These are phyloP conservation scores for Hericium coralloides DNA, from an alignment of 768 basidiomycete species.

Conservation along the genomic window DNA sequence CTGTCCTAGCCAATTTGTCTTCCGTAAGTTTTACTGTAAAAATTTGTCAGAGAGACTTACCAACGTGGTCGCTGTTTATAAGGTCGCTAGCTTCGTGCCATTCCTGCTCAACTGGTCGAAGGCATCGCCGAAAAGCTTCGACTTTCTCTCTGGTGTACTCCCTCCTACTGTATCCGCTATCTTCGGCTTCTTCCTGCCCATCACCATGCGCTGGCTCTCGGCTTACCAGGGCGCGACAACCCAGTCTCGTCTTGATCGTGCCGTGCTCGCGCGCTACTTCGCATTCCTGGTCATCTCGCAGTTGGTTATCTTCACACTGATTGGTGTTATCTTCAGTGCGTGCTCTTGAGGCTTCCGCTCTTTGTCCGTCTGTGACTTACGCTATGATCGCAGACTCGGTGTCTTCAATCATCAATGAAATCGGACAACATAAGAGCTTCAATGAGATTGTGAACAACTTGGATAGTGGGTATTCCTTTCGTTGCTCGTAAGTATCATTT, in stretches of 20 bases:
- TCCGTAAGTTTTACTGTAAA: slow-evolving; percentile 37
- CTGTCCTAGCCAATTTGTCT: slow-evolving; percentile 84
- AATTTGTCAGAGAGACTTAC: background rate
- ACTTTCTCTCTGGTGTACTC: slow-evolving; percentile 84
- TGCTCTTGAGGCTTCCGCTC: slow-evolving; percentile 5
- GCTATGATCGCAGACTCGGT: slow-evolving; percentile 20
- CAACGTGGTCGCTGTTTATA: slow-evolving; percentile 8
- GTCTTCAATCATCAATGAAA: slow-evolving; percentile 36
- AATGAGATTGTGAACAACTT: slow-evolving; percentile 36
- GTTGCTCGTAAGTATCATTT: background rate
- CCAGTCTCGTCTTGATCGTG: slow-evolving; percentile 76
- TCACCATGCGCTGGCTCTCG: slow-evolving; percentile 80
- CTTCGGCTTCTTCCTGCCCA: slow-evolving; percentile 87
- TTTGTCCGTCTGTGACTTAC: too few species aligned
- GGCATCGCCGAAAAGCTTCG: slow-evolving; percentile 58
- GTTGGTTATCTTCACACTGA: slow-evolving; percentile 86
- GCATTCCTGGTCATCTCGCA: slow-evolving; percentile 92
- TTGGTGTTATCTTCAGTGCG: slow-evolving; percentile 83
- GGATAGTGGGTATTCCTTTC: slow-evolving; percentile 23
- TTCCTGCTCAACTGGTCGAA: slow-evolving; percentile 71
- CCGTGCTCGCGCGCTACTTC: slow-evolving; percentile 88
- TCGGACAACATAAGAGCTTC: slow-evolving; percentile 39
- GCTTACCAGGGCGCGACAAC: slow-evolving; percentile 64
- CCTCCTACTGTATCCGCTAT: slow-evolving; percentile 83
- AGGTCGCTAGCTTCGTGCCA: slow-evolving; percentile 59